Evolutionary conservation across 768 basidiomycete species (phyloP).

Genomic region (Paxillus involutus): DNA sequence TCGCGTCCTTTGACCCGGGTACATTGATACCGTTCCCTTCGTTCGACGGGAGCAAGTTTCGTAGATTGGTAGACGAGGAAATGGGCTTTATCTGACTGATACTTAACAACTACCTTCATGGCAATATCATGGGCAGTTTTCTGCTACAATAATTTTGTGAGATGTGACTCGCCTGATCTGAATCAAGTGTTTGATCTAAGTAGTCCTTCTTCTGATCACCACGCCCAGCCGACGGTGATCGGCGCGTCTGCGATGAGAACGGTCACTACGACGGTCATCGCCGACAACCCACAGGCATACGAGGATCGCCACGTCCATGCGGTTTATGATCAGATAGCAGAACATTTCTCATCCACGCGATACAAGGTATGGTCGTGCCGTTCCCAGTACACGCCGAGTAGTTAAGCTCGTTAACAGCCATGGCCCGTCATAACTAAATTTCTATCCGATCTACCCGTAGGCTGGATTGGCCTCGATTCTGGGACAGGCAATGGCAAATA

Average conservation of each 20-base stretch:
- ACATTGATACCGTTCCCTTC: slow-evolving; percentile 59
- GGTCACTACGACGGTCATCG: slow-evolving; percentile 42
- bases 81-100: slow-evolving; percentile 65
- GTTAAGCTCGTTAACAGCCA: slow-evolving; percentile 47
- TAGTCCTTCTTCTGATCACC: neutral
- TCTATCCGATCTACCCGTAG: slow-evolving; percentile 65
- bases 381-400: neutral
- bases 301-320: slow-evolving; percentile 78
- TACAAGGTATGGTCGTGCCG: slow-evolving; percentile 61
- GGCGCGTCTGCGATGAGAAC: slow-evolving; percentile 16
- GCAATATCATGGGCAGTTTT: slow-evolving; percentile 2
- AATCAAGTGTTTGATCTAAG: too few species aligned
- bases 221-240: neutral
- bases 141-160: too few species aligned
- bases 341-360: slow-evolving; percentile 85
- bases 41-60: slow-evolving; percentile 68
- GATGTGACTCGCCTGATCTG: too few species aligned
- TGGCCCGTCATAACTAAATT: slow-evolving; percentile 88
- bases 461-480: slow-evolving; percentile 89
- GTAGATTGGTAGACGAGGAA: slow-evolving; percentile 67
- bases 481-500: slow-evolving; percentile 99
- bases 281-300: slow-evolving; percentile 55
- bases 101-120: neutral
- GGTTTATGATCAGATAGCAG: slow-evolving; percentile 83
- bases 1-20: slow-evolving; percentile 47